Percentiles rank a stretch among this genome's conserved stretches.
Evolutionary conservation across 805 yeast genomes (phyloP).

Genomic region (Candida dajiaensis): DNA sequence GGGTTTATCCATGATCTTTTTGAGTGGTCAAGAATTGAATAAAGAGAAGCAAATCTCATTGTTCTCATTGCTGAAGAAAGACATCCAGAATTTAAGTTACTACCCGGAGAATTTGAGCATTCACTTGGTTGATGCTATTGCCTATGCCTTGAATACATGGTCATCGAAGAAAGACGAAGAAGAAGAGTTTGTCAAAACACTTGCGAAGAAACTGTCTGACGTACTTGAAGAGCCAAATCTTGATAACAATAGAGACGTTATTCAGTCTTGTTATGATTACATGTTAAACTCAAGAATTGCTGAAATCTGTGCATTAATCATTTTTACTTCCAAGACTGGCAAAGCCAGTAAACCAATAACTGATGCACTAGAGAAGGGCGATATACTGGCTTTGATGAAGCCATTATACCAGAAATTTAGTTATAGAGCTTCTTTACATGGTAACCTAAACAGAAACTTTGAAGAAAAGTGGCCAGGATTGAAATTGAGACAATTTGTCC

Average conservation of each 20-base stretch:
- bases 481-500: constrained; percentile 45
- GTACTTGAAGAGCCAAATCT: constrained; percentile 7
- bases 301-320: constrained; percentile 67
- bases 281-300: constrained; percentile 61
- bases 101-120: constrained; percentile 61
- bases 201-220: constrained; percentile 28
- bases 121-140: constrained; percentile 64
- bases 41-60: constrained; percentile 34
- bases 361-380: constrained; percentile 32
- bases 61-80: constrained; percentile 48
- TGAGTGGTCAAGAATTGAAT: constrained; percentile 43
- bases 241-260: constrained; percentile 17
- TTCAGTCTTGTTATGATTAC: constrained; percentile 45
- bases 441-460: constrained; percentile 40
- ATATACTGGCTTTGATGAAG: constrained; percentile 27
- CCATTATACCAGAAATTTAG: constrained; percentile 39
- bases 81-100: constrained; percentile 43
- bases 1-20: constrained; percentile 65
- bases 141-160: constrained; percentile 77
- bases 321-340: constrained; percentile 50
- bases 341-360: constrained; percentile 37
- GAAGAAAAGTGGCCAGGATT: constrained; percentile 40
- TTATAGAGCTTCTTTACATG: constrained; percentile 41
- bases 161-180: constrained; percentile 44
- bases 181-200: constrained; percentile 29